phyloP scores from a whole-genome alignment of 805 yeast species.

The Candida manassasensis region DNA sequence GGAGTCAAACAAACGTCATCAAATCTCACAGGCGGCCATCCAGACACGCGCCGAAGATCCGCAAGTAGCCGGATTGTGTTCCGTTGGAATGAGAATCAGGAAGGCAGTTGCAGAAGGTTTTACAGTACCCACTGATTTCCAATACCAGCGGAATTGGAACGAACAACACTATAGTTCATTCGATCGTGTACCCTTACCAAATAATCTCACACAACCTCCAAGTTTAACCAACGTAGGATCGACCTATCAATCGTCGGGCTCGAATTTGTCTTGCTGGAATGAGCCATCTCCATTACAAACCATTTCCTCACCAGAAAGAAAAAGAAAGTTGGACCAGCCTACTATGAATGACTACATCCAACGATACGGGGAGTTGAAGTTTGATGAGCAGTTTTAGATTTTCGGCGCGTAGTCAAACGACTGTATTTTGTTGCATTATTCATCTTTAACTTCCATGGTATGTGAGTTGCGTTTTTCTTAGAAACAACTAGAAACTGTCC shows the following conservation, averaged over 20 bases:
- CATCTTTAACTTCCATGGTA: no score
- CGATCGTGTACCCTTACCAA: slow-evolving; percentile 39
- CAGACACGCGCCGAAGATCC: slow-evolving; percentile 15
- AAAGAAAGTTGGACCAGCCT: slow-evolving; percentile 25
- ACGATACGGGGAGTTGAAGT: slow-evolving; percentile 42
- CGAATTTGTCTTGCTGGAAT: slow-evolving; percentile 1
- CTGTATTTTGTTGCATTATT: no score
- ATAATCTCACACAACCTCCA: slow-evolving; percentile 40
- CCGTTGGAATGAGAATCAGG: slow-evolving; percentile 69
- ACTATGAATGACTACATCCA: slow-evolving; percentile 14
- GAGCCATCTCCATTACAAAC: slow-evolving; percentile 8
- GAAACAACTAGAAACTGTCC: no score
- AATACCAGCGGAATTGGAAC: slow-evolving; percentile 7
- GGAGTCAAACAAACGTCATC: slow-evolving; percentile 4
- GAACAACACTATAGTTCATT: slow-evolving; percentile 3
- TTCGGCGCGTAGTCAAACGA: no score
- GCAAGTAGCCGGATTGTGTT: slow-evolving; percentile 40
- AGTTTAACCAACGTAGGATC: slow-evolving; percentile 38
- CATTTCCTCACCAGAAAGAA: slow-evolving; percentile 8
- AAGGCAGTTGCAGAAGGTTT: slow-evolving; percentile 65
- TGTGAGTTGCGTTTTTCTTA: no score
- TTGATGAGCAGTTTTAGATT: slow-evolving; percentile 47
- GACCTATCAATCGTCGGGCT: slow-evolving; percentile 25
- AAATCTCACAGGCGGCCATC: not conserved
- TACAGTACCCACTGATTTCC: slow-evolving; percentile 13